Base-by-base conservation (phyloP, 2,329 filamentous ascomycete species). In the Fusarium napiforme region DNA sequence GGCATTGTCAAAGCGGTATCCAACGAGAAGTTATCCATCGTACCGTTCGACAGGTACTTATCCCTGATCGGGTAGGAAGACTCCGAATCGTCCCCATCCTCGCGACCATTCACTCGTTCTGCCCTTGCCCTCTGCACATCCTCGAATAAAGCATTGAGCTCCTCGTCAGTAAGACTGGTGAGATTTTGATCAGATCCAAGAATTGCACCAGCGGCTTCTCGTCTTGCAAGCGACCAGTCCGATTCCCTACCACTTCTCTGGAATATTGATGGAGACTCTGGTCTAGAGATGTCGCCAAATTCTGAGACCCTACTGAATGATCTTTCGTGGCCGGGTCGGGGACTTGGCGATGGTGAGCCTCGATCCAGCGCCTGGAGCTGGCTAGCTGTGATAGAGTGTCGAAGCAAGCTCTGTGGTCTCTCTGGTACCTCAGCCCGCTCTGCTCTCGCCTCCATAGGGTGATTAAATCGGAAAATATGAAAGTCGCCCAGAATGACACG, bases 391-490 rank as follows among this genome's bases (percentile, higher is more conserved):
- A 92, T 84, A 3, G 95, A 97, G 79, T 98, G 96, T 50, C 96
- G 92, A 64, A 99, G 86, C 26, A 97, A 85, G 79, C 94, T 97
- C 79, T 94, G 91, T 71, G 69, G 69, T 37, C 69, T 72, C 40
- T 93, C 79, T 15, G 67, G 67, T 19, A 81, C 93, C 78, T 97
- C 94, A 18, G 94, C 95, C 61, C 96, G 87, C 83, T 99, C 96
- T 7, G 95, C 96, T 66, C 94, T 91, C 36, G 96, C 96, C 84
- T 99, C 96, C 86, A 97, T 93, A 1, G 96, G 96, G 80, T 99
- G 95, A 78, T 98, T 99, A 86, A 99, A 99, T 64, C 96, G 89
- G 84, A 99, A 98, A 69, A 99, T 99, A 81, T 99, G 96, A 77
- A 99, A 99, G 82, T 99, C 96, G 45, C 96, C 96, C 15, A 99